These are phyloP conservation scores for Lasiodiplodia citricola DNA, from an alignment of 2,329 filamentous ascomycete species.

Conservation along the genomic window DNA sequence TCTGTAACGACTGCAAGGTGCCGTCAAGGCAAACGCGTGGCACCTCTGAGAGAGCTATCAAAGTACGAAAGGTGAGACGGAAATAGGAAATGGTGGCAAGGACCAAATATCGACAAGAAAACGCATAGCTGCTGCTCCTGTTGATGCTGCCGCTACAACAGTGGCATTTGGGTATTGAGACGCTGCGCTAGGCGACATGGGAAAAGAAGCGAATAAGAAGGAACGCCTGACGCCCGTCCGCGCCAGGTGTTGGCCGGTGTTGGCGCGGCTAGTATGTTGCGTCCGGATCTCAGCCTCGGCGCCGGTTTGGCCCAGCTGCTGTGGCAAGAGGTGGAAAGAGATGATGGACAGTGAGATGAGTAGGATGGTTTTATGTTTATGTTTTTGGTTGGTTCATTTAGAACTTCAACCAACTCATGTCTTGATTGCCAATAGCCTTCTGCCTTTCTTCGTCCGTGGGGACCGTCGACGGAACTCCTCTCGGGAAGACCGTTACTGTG, in stretches of 20 bases:
- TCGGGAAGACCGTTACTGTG: conserved; percentile 44
- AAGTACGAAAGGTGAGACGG: conserved; percentile 11
- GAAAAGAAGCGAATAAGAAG: conserved; percentile 6
- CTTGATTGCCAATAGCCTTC: conserved; percentile 47
- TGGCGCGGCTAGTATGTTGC: not conserved
- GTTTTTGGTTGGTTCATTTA: conserved; percentile 1
- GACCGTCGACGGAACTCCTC: conserved; percentile 36
- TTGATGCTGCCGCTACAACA: not conserved
- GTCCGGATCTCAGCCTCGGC: not conserved
- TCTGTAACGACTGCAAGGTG: conserved; percentile 27
- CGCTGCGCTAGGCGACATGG: conserved; percentile 8
- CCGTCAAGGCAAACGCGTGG: conserved; percentile 12
- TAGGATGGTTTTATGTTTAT: not conserved
- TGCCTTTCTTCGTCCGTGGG: conserved; percentile 34
- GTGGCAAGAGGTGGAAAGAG: not conserved
- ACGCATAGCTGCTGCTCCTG: not conserved
- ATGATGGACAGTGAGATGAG: not conserved
- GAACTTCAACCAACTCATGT: conserved; percentile 84
- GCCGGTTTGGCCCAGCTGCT: not conserved
- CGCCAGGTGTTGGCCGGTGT: not conserved
- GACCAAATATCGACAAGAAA: conserved; percentile 21
- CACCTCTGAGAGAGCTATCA: conserved; percentile 20
- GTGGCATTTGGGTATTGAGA: conserved; percentile 8
- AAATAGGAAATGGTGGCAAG: conserved; percentile 1
- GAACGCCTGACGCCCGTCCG: conserved; percentile 20